Conservation (phyloP, 805 yeast species). For the Saccharomycopsis selenospora region DNA sequence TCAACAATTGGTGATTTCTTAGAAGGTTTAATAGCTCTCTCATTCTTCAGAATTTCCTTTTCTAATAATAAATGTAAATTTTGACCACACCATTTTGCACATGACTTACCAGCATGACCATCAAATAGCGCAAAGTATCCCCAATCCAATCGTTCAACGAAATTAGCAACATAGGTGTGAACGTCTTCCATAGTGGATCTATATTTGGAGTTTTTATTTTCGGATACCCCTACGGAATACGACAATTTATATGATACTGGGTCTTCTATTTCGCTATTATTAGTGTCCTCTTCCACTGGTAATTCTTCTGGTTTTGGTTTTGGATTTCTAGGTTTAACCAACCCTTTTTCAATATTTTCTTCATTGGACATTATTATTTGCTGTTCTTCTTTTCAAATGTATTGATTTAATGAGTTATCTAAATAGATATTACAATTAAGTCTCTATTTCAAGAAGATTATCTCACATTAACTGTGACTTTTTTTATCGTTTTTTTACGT, state of each 20-base stretch:
- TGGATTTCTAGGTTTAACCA: background rate
- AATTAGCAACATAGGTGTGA: constrained; percentile 86
- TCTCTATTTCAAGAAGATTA: too few species aligned
- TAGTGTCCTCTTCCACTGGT: background rate
- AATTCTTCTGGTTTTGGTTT: background rate
- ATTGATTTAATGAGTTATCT: too few species aligned
- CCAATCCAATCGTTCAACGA: constrained; percentile 85
- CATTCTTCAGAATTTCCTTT: constrained; percentile 40
- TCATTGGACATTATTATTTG: background rate
- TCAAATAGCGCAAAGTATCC: constrained; percentile 95
- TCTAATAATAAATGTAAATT: constrained; percentile 67
- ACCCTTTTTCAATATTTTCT: background rate
- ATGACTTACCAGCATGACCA: constrained; percentile 93
- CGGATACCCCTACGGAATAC: constrained; percentile 86
- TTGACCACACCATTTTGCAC: constrained; percentile 93
- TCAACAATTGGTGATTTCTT: background rate
- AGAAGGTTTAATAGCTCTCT: background rate
- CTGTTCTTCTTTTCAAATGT: too few species aligned
- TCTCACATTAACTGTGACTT: too few species aligned
- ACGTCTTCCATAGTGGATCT: constrained; percentile 94
- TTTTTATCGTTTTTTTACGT: too few species aligned
- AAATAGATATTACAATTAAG: too few species aligned
- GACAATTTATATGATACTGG: constrained; percentile 34
- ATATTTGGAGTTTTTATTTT: constrained; percentile 72
- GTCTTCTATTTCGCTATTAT: background rate